A percentile compares a stretch with the other conserved stretches of the same genome.
Evolutionary conservation across 495 filamentous ascomycete genomes (phyloP).

Genomic region (Hypoxylon trugodes): DNA sequence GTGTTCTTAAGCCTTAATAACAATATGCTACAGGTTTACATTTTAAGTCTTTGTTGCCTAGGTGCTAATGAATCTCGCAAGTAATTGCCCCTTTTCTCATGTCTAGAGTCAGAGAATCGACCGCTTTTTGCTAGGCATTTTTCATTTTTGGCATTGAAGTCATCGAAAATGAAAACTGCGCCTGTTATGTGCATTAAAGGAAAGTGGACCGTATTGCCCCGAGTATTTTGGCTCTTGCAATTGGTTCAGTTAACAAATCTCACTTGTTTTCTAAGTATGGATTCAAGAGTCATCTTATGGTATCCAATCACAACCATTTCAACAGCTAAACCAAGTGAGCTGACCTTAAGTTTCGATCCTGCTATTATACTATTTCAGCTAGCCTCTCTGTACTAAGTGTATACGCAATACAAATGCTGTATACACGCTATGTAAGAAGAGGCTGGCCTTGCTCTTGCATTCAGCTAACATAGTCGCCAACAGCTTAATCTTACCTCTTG

Average conservation of each 20-base stretch:
- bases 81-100: not conserved
- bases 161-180: too few relatives aligned
- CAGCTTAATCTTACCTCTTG: constrained; percentile 10
- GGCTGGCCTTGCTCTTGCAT: not conserved
- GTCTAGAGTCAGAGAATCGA: not conserved
- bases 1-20: constrained; percentile 3
- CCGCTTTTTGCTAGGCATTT: too few relatives aligned
- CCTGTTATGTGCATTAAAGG: too few relatives aligned
- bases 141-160: too few relatives aligned
- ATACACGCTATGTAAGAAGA: not conserved
- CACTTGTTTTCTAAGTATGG: not conserved
- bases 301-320: constrained; percentile 17
- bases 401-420: not conserved
- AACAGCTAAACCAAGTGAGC: not conserved
- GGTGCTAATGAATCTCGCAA: constrained; percentile 5
- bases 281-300: not conserved
- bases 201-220: too few relatives aligned
- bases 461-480: constrained; percentile 1
- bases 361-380: constrained; percentile 24
- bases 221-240: too few relatives aligned
- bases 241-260: too few relatives aligned
- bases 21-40: constrained; percentile 5
- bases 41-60: not conserved
- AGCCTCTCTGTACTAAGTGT: not conserved
- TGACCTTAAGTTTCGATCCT: constrained; percentile 2